phyloP scores from a whole-genome alignment of 768 basidiomycete species.

The Antrodiella citrinella region DNA sequence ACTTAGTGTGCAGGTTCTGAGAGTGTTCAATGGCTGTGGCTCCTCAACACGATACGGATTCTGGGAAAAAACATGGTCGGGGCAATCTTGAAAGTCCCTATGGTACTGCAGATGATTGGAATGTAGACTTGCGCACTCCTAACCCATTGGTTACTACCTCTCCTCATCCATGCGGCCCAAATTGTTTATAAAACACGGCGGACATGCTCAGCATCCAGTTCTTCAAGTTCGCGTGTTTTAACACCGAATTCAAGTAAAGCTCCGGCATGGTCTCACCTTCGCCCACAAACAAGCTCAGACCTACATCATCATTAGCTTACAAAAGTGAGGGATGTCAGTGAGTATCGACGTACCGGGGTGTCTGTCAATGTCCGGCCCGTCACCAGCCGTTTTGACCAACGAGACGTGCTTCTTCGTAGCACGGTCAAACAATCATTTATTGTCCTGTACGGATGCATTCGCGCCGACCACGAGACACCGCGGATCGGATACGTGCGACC shows the following conservation, averaged over 20 bases:
- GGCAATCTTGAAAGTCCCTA: too few species aligned
- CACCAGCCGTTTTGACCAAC: conserved; percentile 58
- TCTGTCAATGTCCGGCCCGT: conserved; percentile 75
- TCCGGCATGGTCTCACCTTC: conserved; percentile 58
- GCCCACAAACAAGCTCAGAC: conserved; percentile 60
- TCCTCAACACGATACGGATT: too few species aligned
- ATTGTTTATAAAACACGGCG: conserved; percentile 78
- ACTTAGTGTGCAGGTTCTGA: too few species aligned
- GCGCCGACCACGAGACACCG: conserved; percentile 69
- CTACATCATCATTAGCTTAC: conserved; percentile 28
- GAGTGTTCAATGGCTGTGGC: too few species aligned
- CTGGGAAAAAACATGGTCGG: too few species aligned
- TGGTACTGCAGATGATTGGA: too few species aligned
- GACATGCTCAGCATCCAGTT: conserved; percentile 90
- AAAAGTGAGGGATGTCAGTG: too few species aligned
- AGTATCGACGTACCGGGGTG: conserved; percentile 56
- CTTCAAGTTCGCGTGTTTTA: conserved; percentile 55
- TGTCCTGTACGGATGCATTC: conserved; percentile 30
- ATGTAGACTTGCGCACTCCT: too few species aligned
- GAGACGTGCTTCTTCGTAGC: conserved; percentile 59
- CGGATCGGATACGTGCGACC: conserved; percentile 94
- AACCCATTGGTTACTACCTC: conserved; percentile 93
- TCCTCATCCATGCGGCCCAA: conserved; percentile 89
- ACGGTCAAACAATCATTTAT: conserved; percentile 43
- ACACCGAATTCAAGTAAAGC: conserved; percentile 71